Percentiles rank a stretch among this genome's conserved stretches.
phyloP scores from a whole-genome alignment of 768 basidiomycete species.

The Mycena polygramma region DNA sequence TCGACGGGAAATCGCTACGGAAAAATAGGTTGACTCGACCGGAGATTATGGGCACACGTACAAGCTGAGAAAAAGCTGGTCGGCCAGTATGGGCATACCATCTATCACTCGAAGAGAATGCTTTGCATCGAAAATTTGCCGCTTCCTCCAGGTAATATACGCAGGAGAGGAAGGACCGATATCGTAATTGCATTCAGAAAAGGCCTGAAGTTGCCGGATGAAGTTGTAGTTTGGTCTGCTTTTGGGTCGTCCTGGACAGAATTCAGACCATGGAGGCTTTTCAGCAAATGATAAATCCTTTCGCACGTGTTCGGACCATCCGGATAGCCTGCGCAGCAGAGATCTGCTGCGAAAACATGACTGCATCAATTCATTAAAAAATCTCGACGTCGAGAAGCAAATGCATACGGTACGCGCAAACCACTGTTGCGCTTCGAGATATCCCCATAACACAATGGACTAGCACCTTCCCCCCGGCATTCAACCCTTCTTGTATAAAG shows the following conservation, averaged over 20 bases:
- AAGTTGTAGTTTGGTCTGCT: slow-evolving; percentile 59
- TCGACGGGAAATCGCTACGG: slow-evolving; percentile 54
- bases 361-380: slow-evolving; percentile 32
- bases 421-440: slow-evolving; percentile 61
- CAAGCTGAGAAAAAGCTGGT: slow-evolving; percentile 53
- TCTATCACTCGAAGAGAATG: slow-evolving; percentile 52
- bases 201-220: slow-evolving; percentile 54
- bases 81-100: slow-evolving; percentile 49
- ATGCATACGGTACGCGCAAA: slow-evolving; percentile 55
- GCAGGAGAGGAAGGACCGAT: slow-evolving; percentile 45
- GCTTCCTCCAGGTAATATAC: slow-evolving; percentile 56
- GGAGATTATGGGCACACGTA: slow-evolving; percentile 46
- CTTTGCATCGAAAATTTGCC: slow-evolving; percentile 54
- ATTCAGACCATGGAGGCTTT: background rate
- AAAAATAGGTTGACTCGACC: background rate
- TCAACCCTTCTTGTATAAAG: slow-evolving; percentile 61
- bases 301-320: slow-evolving; percentile 50
- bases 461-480: slow-evolving; percentile 56
- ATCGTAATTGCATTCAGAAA: slow-evolving; percentile 51
- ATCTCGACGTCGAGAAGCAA: background rate
- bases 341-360: slow-evolving; percentile 51
- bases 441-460: slow-evolving; percentile 68
- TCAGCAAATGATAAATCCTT: slow-evolving; percentile 32
- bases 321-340: slow-evolving; percentile 48
- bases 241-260: slow-evolving; percentile 50